These are phyloP conservation scores for Amphichorda felina DNA, from an alignment of 2,329 filamentous ascomycete species.

Conservation along the genomic window DNA sequence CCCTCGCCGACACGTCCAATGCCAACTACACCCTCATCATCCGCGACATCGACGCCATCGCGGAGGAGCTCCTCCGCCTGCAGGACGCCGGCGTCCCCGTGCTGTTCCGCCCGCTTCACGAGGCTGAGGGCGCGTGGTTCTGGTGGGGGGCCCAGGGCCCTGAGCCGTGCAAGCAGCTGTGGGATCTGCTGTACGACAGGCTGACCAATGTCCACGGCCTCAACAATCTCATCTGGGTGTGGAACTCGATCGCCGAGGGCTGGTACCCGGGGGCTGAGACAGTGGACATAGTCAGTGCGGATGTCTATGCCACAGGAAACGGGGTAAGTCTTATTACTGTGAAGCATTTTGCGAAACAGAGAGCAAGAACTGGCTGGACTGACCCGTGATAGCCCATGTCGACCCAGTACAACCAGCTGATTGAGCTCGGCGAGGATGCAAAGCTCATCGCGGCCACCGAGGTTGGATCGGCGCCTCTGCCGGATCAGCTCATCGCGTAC, in stretches of 20 bases:
- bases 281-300: slow-evolving; percentile 32
- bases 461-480: slow-evolving; percentile 32
- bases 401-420: slow-evolving; percentile 28
- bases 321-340: no score
- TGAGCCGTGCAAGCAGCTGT: slow-evolving; percentile 31
- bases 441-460: slow-evolving; percentile 36
- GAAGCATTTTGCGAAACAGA: no score
- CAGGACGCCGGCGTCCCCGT: slow-evolving; percentile 29
- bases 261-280: slow-evolving; percentile 35
- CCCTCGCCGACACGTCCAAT: slow-evolving; percentile 25
- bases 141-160: slow-evolving; percentile 39
- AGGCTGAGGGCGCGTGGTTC: slow-evolving; percentile 38
- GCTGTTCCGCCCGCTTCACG: slow-evolving; percentile 34
- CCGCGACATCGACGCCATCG: slow-evolving; percentile 34
- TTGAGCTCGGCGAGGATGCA: slow-evolving; percentile 27
- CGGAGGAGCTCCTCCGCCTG: slow-evolving; percentile 29
- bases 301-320: slow-evolving; percentile 31
- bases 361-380: no score
- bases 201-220: slow-evolving; percentile 29
- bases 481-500: slow-evolving; percentile 26
- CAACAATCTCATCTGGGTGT: slow-evolving; percentile 37
- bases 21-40: slow-evolving; percentile 34
- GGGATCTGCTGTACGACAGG: slow-evolving; percentile 27
- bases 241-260: slow-evolving; percentile 29
- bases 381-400: no score